A percentile compares a stretch with the other conserved stretches of the same genome.
Conservation (phyloP, 805 yeast species). For the Cephaloascus albidus region DNA sequence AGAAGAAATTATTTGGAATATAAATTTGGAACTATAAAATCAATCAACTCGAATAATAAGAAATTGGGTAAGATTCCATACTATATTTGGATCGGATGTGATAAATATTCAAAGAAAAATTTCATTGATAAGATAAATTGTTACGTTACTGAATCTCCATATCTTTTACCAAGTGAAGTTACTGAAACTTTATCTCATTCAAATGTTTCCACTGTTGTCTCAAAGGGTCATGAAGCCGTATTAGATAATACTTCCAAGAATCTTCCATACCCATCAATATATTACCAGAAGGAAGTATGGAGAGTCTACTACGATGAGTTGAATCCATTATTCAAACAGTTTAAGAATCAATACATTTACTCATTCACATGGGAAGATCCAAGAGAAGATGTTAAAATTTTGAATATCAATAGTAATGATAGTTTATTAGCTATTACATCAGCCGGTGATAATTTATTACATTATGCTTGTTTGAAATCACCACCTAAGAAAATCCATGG, state of each 20-base stretch:
- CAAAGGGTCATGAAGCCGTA: constrained; percentile 77
- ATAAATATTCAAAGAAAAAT: constrained; percentile 23
- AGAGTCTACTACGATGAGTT: constrained; percentile 73
- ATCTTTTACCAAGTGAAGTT: constrained; percentile 50
- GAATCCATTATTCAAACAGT: constrained; percentile 58
- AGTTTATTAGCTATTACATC: constrained; percentile 78
- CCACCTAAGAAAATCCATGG: constrained; percentile 77
- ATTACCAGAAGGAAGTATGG: constrained; percentile 71
- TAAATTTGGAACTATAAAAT: constrained; percentile 72
- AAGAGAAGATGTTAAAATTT: constrained; percentile 62
- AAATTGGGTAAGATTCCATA: constrained; percentile 69
- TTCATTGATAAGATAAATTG: constrained; percentile 61
- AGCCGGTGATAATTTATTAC: constrained; percentile 75
- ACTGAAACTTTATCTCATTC: constrained; percentile 6
- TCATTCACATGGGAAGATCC: constrained; percentile 94
- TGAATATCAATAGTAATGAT: constrained; percentile 52
- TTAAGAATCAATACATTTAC: constrained; percentile 71
- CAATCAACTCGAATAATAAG: constrained; percentile 58
- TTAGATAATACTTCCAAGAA: constrained; percentile 49
- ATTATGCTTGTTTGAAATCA: constrained; percentile 62
- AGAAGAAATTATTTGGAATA: constrained; percentile 80
- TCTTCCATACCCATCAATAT: constrained; percentile 72
- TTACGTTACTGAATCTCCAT: constrained; percentile 75
- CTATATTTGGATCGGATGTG: constrained; percentile 71
- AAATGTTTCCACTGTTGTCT: constrained; percentile 12